A percentile compares a stretch with the other conserved stretches of the same genome.
Evolutionary conservation across 345 rosid species (phyloP).

Genomic region (Populus deltoides): DNA sequence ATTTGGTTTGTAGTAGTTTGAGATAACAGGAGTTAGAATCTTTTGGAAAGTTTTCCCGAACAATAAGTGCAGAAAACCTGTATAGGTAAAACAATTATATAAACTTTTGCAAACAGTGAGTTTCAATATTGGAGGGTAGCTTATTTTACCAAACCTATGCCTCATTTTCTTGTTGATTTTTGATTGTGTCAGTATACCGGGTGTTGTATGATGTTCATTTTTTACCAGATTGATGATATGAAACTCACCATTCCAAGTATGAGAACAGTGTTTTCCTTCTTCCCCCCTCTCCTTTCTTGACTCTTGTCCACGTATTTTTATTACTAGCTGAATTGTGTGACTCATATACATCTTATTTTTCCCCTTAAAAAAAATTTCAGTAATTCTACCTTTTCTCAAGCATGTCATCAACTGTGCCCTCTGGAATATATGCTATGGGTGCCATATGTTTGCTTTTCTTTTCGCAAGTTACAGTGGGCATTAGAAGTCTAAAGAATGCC

Average conservation of each 20-base stretch:
- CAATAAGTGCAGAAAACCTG: conserved; percentile 21
- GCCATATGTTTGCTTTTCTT: too few species aligned
- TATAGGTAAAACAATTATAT: conserved; percentile 13
- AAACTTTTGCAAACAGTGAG: conserved; percentile 14
- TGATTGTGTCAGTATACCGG: conserved; percentile 15
- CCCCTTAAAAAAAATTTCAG: too few species aligned
- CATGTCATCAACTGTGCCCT: too few species aligned
- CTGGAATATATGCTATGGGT: too few species aligned
- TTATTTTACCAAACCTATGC: conserved; percentile 13
- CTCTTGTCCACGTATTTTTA: too few species aligned
- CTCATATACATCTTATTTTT: too few species aligned
- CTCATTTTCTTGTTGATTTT: conserved; percentile 12
- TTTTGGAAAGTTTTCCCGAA: conserved; percentile 9
- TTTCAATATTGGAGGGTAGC: conserved; percentile 11
- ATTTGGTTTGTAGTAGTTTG: conserved; percentile 13
- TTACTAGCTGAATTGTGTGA: too few species aligned
- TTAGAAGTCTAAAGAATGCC: too few species aligned
- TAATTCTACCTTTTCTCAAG: too few species aligned
- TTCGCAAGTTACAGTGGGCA: too few species aligned
- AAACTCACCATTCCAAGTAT: neutral
- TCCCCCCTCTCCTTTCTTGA: neutral
- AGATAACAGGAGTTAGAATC: conserved; percentile 10
- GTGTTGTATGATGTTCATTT: conserved; percentile 16
- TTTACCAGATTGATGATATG: too few species aligned
- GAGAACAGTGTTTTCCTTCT: conserved; percentile 1